Conservation (phyloP, 306 rosid species). For the Cotoneaster glaucophyllus region DNA sequence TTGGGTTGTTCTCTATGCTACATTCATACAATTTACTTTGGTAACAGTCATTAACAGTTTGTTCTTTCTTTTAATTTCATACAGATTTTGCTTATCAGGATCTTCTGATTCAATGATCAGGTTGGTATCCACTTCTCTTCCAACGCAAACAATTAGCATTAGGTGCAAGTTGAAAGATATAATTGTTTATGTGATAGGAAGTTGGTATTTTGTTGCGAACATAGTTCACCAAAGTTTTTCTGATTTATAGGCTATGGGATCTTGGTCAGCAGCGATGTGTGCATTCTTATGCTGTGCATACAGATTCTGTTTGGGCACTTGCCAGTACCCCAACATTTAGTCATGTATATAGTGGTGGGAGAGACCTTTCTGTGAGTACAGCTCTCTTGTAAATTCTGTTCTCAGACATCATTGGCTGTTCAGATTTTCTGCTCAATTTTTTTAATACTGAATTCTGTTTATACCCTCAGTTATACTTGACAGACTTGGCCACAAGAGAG, state of each 20-base stretch:
- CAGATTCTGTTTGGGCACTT: slow-evolving; percentile 99
- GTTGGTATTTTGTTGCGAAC: neutral
- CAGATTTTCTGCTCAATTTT: slow-evolving; percentile 17
- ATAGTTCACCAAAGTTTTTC: slow-evolving; percentile 15
- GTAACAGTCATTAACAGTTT: slow-evolving; percentile 2
- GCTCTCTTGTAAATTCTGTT: slow-evolving; percentile 10
- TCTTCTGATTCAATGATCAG: slow-evolving; percentile 99
- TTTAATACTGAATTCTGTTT: slow-evolving; percentile 48
- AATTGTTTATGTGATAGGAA: neutral
- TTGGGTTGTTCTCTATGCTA: neutral
- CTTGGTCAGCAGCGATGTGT: slow-evolving; percentile 97
- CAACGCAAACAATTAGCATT: neutral
- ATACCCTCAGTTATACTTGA: slow-evolving; percentile 74
- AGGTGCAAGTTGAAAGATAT: neutral
- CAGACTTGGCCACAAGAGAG: slow-evolving; percentile 97
- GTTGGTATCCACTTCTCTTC: slow-evolving; percentile 28
- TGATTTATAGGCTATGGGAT: slow-evolving; percentile 83
- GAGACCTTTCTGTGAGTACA: slow-evolving; percentile 92
- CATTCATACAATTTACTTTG: neutral
- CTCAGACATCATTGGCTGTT: slow-evolving; percentile 3
- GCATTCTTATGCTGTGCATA: slow-evolving; percentile 98
- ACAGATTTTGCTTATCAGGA: slow-evolving; percentile 93
- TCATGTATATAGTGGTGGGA: slow-evolving; percentile 97
- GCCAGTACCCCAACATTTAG: slow-evolving; percentile 94
- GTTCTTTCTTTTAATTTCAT: slow-evolving; percentile 5